A percentile compares a stretch with the other conserved stretches of the same genome.
These are phyloP conservation scores for Calonectria pseudoturangicola DNA, from an alignment of 2,329 filamentous ascomycete genomes.

Conservation along the genomic window DNA sequence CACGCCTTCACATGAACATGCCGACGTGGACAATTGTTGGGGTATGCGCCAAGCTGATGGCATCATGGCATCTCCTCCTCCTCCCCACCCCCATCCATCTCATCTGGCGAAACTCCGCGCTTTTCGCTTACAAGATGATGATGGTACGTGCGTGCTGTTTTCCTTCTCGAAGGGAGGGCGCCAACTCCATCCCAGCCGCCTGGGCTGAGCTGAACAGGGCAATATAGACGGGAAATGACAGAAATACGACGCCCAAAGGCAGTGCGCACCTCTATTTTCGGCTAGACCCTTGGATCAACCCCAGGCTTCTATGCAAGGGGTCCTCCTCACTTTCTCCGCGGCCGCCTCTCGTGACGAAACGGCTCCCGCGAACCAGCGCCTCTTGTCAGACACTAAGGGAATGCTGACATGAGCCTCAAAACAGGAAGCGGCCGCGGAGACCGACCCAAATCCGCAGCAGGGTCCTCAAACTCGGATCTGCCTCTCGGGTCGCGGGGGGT, in stretches of 20 bases:
- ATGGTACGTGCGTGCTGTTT: background rate
- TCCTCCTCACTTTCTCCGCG: background rate
- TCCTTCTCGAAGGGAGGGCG: conserved; percentile 20
- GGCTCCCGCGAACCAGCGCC: background rate
- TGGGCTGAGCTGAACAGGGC: conserved; percentile 20
- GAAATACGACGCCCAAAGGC: conserved; percentile 19
- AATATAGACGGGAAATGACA: conserved; percentile 24
- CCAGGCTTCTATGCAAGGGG: conserved; percentile 8
- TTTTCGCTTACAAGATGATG: background rate
- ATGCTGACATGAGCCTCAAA: conserved; percentile 27
- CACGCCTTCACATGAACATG: background rate
- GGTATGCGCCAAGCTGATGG: background rate
- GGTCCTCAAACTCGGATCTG: background rate
- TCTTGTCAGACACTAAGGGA: conserved; percentile 20
- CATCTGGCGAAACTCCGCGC: background rate
- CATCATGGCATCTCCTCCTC: background rate
- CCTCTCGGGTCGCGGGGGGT: background rate
- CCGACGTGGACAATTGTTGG: background rate
- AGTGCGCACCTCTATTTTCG: conserved; percentile 18
- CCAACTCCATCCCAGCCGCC: conserved; percentile 9
- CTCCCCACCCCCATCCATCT: background rate
- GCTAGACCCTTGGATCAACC: conserved; percentile 23
- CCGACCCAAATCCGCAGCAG: background rate
- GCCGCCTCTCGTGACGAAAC: background rate
- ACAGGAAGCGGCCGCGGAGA: conserved; percentile 1